A percentile compares a stretch with the other conserved stretches of the same genome.
Evolutionary conservation across 495 filamentous ascomycete genomes (phyloP).

Genomic region (Cudoniella acicularis): DNA sequence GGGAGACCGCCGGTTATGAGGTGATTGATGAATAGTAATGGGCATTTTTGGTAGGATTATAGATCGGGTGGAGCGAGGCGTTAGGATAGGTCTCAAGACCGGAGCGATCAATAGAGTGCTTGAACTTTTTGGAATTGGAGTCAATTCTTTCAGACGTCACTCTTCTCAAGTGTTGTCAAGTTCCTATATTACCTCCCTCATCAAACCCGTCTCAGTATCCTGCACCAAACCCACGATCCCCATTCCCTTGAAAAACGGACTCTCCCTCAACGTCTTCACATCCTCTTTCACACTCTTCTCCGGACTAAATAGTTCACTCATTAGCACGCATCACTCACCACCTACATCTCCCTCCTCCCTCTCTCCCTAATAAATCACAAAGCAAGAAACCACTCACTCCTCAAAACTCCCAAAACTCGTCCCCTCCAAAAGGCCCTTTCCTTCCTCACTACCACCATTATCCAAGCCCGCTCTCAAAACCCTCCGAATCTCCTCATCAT

Average conservation of each 20-base stretch:
- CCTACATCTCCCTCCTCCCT: neutral
- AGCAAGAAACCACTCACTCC: neutral
- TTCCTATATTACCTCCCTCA: conserved; percentile 16
- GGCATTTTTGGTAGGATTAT: neutral
- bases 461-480: conserved; percentile 12
- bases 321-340: neutral
- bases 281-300: conserved; percentile 23
- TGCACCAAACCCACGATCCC: conserved; percentile 23
- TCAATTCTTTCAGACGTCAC: no score
- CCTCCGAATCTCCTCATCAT: conserved; percentile 14
- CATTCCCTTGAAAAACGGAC: conserved; percentile 19
- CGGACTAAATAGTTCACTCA: conserved; percentile 4
- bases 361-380: neutral
- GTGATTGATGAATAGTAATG: conserved; percentile 34
- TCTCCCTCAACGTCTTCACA: conserved; percentile 15
- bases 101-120: neutral
- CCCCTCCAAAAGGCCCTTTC: neutral
- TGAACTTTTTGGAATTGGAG: neutral
- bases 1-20: conserved; percentile 87
- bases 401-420: conserved; percentile 14
- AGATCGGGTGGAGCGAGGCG: conserved; percentile 20
- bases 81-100: neutral
- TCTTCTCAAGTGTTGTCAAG: no score
- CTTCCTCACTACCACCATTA: conserved; percentile 4
- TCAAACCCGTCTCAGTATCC: conserved; percentile 20